A percentile compares a stretch with the other conserved stretches of the same genome.
Conservation (phyloP, 208 protist genomes). For the Trypanosoma avium region DNA sequence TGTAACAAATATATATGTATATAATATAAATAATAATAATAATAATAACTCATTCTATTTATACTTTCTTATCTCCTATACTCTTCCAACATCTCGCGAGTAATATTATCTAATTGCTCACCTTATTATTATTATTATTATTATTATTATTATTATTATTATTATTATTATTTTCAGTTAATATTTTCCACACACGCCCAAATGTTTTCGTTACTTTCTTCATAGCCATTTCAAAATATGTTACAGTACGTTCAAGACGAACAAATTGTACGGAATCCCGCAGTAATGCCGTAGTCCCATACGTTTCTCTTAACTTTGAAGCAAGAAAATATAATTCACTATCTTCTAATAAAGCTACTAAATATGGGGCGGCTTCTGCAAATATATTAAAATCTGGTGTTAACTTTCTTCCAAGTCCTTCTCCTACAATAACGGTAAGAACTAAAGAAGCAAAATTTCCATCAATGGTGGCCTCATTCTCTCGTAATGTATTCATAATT, state of each 20-base stretch:
- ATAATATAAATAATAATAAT: neutral
- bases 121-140: neutral
- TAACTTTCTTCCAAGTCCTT: conserved; percentile 89
- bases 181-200: neutral
- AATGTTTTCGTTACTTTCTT: conserved; percentile 34
- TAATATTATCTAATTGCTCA: too few species aligned
- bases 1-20: neutral
- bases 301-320: conserved; percentile 63
- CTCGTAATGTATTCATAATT: conserved; percentile 74
- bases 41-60: neutral
- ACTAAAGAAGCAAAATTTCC: conserved; percentile 91
- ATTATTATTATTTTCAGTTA: neutral
- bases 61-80: neutral
- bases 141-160: neutral
- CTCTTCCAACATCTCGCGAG: neutral
- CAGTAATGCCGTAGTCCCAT: conserved; percentile 57
- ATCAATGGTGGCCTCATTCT: conserved; percentile 88
- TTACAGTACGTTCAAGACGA: conserved; percentile 37
- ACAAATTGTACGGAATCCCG: conserved; percentile 63
- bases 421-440: conserved; percentile 88
- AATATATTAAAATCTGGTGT: conserved; percentile 92
- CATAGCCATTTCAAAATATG: conserved; percentile 48
- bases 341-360: conserved; percentile 71
- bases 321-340: conserved; percentile 71
- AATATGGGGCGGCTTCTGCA: conserved; percentile 77